A percentile compares a stretch with the other conserved stretches of the same genome.
phyloP scores from a whole-genome alignment of 2,329 filamentous ascomycete species.

The Davidsoniella neocaledoniae region DNA sequence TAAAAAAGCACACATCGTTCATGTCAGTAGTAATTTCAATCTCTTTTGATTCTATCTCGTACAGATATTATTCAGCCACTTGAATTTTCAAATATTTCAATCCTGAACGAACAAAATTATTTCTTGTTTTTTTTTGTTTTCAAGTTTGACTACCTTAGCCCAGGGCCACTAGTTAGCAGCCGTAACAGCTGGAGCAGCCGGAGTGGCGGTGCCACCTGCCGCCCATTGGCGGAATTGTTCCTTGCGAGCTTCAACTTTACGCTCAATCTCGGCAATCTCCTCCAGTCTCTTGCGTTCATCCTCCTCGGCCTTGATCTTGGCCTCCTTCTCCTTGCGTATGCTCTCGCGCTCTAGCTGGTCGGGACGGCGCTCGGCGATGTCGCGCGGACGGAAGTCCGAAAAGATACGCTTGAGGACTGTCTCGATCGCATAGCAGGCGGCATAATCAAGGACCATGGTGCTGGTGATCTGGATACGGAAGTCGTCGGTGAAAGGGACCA shows the following conservation, averaged over 20 bases:
- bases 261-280: constrained; percentile 43
- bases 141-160: no score
- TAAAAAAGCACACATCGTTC: no score
- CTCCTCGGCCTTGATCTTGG: constrained; percentile 21
- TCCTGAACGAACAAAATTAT: no score
- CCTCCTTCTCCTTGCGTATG: constrained; percentile 29
- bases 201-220: constrained; percentile 16
- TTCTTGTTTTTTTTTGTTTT: no score
- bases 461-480: constrained; percentile 78
- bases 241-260: constrained; percentile 34
- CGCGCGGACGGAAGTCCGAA: constrained; percentile 81
- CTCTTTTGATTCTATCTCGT: no score
- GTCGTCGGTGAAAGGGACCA: constrained; percentile 75
- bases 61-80: no score
- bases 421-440: constrained; percentile 75
- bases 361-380: constrained; percentile 71
- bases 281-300: constrained; percentile 32
- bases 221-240: constrained; percentile 32
- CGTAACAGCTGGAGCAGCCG: no score
- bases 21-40: no score
- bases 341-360: constrained; percentile 64
- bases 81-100: no score
- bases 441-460: constrained; percentile 78
- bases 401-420: constrained; percentile 70
- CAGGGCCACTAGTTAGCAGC: no score